phyloP scores from a whole-genome alignment of 2,329 filamentous ascomycete species.

The Coccinonectria pachysandricola region DNA sequence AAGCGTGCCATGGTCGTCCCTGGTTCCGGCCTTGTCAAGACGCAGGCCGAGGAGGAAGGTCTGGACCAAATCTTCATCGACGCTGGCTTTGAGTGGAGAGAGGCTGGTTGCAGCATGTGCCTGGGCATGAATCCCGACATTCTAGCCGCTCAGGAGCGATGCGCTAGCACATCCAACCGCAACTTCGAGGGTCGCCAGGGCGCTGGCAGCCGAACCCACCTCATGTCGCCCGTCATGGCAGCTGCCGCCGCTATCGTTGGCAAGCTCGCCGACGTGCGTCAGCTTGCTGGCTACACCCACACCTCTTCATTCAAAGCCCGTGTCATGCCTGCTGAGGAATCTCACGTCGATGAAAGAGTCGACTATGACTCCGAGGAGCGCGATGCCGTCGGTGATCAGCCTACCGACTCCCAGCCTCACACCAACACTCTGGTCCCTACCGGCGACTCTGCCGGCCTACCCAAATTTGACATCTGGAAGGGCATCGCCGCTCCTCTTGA shows the following conservation, averaged over 20 bases:
- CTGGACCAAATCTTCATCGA: constrained; percentile 87
- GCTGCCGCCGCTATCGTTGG: constrained; percentile 83
- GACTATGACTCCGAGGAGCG: constrained; percentile 40
- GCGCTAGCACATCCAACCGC: constrained; percentile 90
- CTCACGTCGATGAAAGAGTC: constrained; percentile 43
- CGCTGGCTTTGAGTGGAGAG: constrained; percentile 94
- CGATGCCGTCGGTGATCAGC: constrained; percentile 45
- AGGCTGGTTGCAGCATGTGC: constrained; percentile 98
- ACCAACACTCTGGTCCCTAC: constrained; percentile 48
- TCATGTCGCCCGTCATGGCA: constrained; percentile 97
- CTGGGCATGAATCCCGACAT: constrained; percentile 99
- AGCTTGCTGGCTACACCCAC: constrained; percentile 54
- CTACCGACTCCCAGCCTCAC: constrained; percentile 53
- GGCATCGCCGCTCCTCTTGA: constrained; percentile 84
- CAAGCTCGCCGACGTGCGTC: constrained; percentile 84
- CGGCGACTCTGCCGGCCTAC: constrained; percentile 50
- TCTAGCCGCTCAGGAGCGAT: constrained; percentile 80
- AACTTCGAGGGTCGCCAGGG: constrained; percentile 97
- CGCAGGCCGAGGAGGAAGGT: constrained; percentile 81
- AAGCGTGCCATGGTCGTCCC: constrained; percentile 95
- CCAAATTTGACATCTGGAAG: constrained; percentile 74
- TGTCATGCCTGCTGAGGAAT: constrained; percentile 29
- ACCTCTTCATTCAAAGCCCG: constrained; percentile 51
- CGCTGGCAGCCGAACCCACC: constrained; percentile 78
- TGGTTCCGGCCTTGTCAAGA: constrained; percentile 88